A percentile compares a stretch with the other conserved stretches of the same genome.
Conservation (phyloP, 495 filamentous ascomycete genomes). For the Thermochaetoides thermophila region DNA sequence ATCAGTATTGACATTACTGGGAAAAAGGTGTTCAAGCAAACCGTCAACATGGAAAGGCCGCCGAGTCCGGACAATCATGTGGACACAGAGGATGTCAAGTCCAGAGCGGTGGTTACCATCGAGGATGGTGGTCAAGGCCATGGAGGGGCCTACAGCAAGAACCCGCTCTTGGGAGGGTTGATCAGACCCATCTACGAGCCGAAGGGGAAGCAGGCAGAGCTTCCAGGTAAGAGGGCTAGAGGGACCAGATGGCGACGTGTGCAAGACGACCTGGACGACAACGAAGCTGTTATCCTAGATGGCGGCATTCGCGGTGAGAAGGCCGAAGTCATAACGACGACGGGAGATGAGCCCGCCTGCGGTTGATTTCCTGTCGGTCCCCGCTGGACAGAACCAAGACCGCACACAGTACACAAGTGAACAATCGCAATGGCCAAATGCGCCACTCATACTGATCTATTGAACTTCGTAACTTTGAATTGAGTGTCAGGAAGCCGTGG, state of each 20-base stretch:
- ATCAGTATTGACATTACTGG: conserved; percentile 73
- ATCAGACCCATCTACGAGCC: conserved; percentile 65
- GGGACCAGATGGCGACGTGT: conserved; percentile 68
- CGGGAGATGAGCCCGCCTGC: conserved; percentile 25
- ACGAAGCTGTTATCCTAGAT: conserved; percentile 83
- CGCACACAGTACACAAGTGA: too few relatives aligned
- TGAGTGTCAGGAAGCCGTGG: too few relatives aligned
- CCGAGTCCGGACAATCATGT: conserved; percentile 31
- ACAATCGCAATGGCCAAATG: too few relatives aligned
- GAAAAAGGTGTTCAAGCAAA: conserved; percentile 61
- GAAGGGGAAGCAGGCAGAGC: conserved; percentile 30
- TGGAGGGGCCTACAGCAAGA: conserved; percentile 56
- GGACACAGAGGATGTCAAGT: conserved; percentile 30
- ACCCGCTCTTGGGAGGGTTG: conserved; percentile 67
- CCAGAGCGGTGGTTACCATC: conserved; percentile 8
- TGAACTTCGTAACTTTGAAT: too few relatives aligned
- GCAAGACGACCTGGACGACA: conserved; percentile 81
- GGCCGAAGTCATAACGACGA: conserved; percentile 8
- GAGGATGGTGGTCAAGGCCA: conserved; percentile 4
- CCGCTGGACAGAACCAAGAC: too few relatives aligned
- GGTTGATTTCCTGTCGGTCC: too few relatives aligned
- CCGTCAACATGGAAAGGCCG: conserved; percentile 43
- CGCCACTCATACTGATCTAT: too few relatives aligned
- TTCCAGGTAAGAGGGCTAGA: conserved; percentile 22
- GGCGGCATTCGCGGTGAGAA: conserved; percentile 52